Conservation (phyloP, 2,329 filamentous ascomycete species). For the Trichoderma koningii region DNA sequence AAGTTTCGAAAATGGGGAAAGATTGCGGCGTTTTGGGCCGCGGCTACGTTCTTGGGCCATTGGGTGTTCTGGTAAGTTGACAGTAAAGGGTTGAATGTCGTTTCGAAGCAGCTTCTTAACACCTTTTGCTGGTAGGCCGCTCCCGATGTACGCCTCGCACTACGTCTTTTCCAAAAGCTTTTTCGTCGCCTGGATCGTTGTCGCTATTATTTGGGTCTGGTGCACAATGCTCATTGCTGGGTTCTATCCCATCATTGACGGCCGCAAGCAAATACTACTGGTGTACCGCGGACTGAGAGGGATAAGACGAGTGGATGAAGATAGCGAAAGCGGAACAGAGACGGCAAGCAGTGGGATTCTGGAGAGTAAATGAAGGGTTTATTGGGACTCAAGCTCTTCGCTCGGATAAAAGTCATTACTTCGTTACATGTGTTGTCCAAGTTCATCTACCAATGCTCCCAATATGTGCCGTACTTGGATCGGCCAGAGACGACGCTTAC, state of each 20-base stretch:
- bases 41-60: conserved; percentile 54
- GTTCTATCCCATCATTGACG: conserved; percentile 54
- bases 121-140: conserved; percentile 38
- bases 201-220: conserved; percentile 58
- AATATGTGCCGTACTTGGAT: conserved; percentile 6
- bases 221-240: conserved; percentile 51
- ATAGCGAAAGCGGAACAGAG: conserved; percentile 13
- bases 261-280: conserved; percentile 36
- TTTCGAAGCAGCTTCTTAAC: neutral
- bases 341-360: conserved; percentile 14
- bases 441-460: neutral
- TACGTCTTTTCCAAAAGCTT: conserved; percentile 53
- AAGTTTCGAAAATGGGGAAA: conserved; percentile 50
- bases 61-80: conserved; percentile 53
- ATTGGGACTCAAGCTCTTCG: no score
- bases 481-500: conserved; percentile 1
- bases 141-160: conserved; percentile 56
- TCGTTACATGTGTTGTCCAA: no score
- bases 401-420: no score
- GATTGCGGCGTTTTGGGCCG: conserved; percentile 49
- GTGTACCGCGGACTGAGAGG: conserved; percentile 29
- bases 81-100: neutral
- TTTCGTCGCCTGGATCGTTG: conserved; percentile 52
- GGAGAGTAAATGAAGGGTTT: neutral
- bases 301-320: conserved; percentile 4